Evolutionary conservation across 768 basidiomycete species (phyloP), one percentile per base, ranked within the genome.

Genomic region (Psilocybe tampanensis): DNA sequence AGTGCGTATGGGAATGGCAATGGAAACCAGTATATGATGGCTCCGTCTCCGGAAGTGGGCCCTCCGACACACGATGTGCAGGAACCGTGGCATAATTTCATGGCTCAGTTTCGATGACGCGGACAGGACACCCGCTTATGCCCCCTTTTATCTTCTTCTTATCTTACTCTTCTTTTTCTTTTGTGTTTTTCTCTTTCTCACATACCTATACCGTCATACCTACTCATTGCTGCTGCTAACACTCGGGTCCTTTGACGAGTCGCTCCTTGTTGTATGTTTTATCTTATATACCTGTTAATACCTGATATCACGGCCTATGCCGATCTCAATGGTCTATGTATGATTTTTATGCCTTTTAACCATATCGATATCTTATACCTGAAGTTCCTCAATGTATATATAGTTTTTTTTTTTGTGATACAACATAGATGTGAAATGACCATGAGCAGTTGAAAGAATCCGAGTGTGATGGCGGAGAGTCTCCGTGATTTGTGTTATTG

Each of bases 51-150:
- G 2, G 71, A 74, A 26, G 58, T 72, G 59, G 70, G 63, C 60
- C 63, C 64, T 23, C 48, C 71, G n/a, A 64, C 70, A 23, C 70
- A 73, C 23, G 77, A 78, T 56, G 56, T 76, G 32, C 68, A 69
- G 52, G 76, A 77, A 51, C 74, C 79, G 12, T 82, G 81, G 81
- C 76, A 78, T 43, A 80, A 77, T 59, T 75, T 82, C 47, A 67
- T 78, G 64, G 71, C 77, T 15, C 80, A 79, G 56, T 82, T 75
- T 62, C 78, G 76, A 59, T 64, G 61, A 65, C 63, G 42, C n/a
- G n/a, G n/a, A n/a, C n/a, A n/a, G n/a, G n/a, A 39, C 32, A 5
- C 5, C 9, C 43, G 51, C 15, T 44, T 23, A 13, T 26, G 18
- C 26, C 51, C 50, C 23, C 22, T 6, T 34, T 26, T 54, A 33